These are phyloP conservation scores for Danielozyma ontarioensis DNA, from an alignment of 805 yeast genomes.

Conservation along the genomic window DNA sequence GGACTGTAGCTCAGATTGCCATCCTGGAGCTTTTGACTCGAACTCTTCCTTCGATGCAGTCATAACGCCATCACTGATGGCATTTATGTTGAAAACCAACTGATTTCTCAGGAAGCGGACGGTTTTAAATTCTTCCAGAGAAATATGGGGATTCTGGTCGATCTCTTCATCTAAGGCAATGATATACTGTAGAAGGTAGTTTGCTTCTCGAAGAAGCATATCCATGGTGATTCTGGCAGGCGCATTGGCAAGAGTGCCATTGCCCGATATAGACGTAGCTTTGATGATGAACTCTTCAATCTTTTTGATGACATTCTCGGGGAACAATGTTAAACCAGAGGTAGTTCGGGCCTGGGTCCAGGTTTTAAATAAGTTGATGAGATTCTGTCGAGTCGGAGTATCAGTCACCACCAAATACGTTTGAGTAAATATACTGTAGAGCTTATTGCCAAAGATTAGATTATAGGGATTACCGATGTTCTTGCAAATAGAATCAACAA, in stretches of 20 bases:
- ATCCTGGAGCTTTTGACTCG: slow-evolving; percentile 17
- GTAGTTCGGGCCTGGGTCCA: slow-evolving; percentile 33
- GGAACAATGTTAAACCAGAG: slow-evolving; percentile 31
- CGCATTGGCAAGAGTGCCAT: too few relatives aligned
- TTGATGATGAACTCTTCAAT: slow-evolving; percentile 36
- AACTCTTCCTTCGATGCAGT: slow-evolving; percentile 19
- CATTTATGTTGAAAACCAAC: slow-evolving; percentile 25
- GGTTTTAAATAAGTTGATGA: slow-evolving; percentile 37
- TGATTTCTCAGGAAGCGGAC: slow-evolving; percentile 20
- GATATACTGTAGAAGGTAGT: slow-evolving; percentile 29
- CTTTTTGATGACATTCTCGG: slow-evolving; percentile 18
- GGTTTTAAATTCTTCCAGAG: slow-evolving; percentile 7
- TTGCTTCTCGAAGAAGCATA: slow-evolving; percentile 31
- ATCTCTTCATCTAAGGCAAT: slow-evolving; percentile 22
- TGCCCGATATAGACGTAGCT: slow-evolving; percentile 27
- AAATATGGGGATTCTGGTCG: slow-evolving; percentile 9
- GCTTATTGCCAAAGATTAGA: slow-evolving; percentile 27
- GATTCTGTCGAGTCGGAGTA: slow-evolving; percentile 31
- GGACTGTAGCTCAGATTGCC: slow-evolving; percentile 15
- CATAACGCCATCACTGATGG: slow-evolving; percentile 25
- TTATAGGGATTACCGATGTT: slow-evolving; percentile 41
- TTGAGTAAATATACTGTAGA: slow-evolving; percentile 33
- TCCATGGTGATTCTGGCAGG: slow-evolving; percentile 18
- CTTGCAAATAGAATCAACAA: slow-evolving; percentile 39
- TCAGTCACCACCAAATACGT: slow-evolving; percentile 36